A percentile compares a stretch with the other conserved stretches of the same genome.
Conservation (phyloP, 768 basidiomycete species). For the Fibroporia radiculosa region DNA sequence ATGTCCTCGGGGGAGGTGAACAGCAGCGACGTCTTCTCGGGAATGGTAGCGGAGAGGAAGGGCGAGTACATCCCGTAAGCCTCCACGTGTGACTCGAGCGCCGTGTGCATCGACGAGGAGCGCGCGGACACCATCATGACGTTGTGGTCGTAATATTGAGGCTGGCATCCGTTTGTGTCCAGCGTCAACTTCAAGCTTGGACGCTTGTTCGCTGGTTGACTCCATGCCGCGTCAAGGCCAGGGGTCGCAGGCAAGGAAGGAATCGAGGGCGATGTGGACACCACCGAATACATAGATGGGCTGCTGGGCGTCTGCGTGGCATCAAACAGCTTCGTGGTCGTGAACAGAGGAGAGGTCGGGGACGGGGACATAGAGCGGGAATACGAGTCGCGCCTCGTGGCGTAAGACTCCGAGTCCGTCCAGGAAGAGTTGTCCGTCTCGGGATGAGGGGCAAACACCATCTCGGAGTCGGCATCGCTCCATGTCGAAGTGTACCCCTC, state of each 20-base stretch:
- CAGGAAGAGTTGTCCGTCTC: constrained; percentile 13
- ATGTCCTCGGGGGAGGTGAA: constrained; percentile 10
- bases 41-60: constrained; percentile 13
- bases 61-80: constrained; percentile 30
- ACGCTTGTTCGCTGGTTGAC: constrained; percentile 9
- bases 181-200: constrained; percentile 39
- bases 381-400: constrained; percentile 4
- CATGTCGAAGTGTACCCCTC: constrained; percentile 14
- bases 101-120: constrained; percentile 69
- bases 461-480: constrained; percentile 23
- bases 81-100: constrained; percentile 40
- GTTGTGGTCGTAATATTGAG: constrained; percentile 39
- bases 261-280: constrained; percentile 30
- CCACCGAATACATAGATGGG: constrained; percentile 43
- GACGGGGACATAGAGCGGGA: constrained; percentile 15
- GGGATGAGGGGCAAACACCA: constrained; percentile 21
- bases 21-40: constrained; percentile 16
- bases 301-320: constrained; percentile 17
- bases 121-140: constrained; percentile 36
- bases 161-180: constrained; percentile 41
- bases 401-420: constrained; percentile 13
- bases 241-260: constrained; percentile 54
- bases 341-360: constrained; percentile 17
- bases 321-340: constrained; percentile 21
- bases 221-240: constrained; percentile 22